Evolutionary conservation across 177 flowering plant species (phyloP).

Genomic region (Telopea speciosissima): DNA sequence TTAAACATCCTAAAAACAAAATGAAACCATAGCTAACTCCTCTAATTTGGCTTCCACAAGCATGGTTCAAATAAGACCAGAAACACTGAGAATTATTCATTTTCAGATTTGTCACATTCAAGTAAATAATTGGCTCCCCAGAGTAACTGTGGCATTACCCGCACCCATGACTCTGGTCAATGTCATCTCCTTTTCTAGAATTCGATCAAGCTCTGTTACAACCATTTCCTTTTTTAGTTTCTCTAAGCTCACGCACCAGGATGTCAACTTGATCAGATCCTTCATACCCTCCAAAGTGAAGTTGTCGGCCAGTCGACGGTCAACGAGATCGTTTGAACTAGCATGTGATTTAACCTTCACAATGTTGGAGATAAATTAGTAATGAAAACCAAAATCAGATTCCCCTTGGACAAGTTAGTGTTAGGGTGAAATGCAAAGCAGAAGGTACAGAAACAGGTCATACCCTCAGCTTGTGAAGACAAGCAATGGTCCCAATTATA

Average conservation of each 20-base stretch:
- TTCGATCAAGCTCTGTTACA: slow-evolving; percentile 44
- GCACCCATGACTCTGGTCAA: slow-evolving; percentile 57
- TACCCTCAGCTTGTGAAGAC: not conserved
- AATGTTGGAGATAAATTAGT: slow-evolving; percentile 4
- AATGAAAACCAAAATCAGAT: not conserved
- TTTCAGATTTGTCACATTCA: slow-evolving; percentile 3
- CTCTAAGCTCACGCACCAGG: slow-evolving; percentile 39
- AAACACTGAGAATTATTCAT: not conserved
- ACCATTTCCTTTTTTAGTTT: slow-evolving; percentile 47
- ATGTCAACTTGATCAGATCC: slow-evolving; percentile 43
- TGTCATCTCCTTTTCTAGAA: slow-evolving; percentile 55
- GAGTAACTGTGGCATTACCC: slow-evolving; percentile 39
- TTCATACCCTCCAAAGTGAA: slow-evolving; percentile 55
- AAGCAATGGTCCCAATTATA: not conserved
- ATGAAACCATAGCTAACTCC: not conserved
- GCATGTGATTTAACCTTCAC: slow-evolving; percentile 41
- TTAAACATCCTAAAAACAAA: slow-evolving; percentile 2
- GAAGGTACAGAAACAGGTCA: not conserved
- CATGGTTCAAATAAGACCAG: not conserved
- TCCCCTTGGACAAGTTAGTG: not conserved
- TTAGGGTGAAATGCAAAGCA: not conserved
- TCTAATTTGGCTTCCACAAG: not conserved
- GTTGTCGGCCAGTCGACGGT: slow-evolving; percentile 43
- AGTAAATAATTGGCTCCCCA: slow-evolving; percentile 60
- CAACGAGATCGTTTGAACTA: slow-evolving; percentile 35